Conservation (phyloP, 2,329 filamentous ascomycete genomes). For the Aureobasidium sp. region DNA sequence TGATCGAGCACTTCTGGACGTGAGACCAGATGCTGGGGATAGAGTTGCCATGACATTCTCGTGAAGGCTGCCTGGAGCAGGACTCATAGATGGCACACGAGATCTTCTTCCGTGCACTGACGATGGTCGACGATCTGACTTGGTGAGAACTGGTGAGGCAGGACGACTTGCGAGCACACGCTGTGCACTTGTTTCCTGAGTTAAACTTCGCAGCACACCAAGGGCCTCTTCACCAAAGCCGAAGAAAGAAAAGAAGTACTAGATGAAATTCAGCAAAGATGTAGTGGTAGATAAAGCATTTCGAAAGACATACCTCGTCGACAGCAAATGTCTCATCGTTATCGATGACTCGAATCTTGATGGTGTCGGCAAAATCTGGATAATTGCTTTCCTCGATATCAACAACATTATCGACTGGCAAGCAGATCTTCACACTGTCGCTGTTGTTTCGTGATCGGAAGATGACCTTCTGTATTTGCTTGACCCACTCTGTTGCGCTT, state of each 20-base stretch:
- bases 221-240: conserved; percentile 77
- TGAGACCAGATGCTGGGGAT: conserved; percentile 33
- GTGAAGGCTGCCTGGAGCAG: conserved; percentile 17
- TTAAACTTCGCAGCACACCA: conserved; percentile 64
- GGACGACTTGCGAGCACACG: conserved; percentile 14
- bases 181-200: conserved; percentile 51
- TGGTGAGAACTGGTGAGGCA: background rate
- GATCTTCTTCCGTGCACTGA: conserved; percentile 9
- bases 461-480: conserved; percentile 86
- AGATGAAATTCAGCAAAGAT: conserved; percentile 23
- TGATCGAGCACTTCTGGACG: conserved; percentile 32
- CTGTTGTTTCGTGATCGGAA: conserved; percentile 94
- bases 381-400: conserved; percentile 90
- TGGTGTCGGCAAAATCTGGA: conserved; percentile 84
- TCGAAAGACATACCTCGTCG: conserved; percentile 61
- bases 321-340: conserved; percentile 92
- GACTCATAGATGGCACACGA: conserved; percentile 13
- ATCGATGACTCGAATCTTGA: conserved; percentile 88
- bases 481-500: conserved; percentile 95
- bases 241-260: conserved; percentile 98
- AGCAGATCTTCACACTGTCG: conserved; percentile 90
- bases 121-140: background rate
- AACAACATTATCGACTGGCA: conserved; percentile 81
- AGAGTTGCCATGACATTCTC: conserved; percentile 40
- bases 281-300: background rate